Evolutionary conservation across 257 asterid genomes (phyloP).

Genomic region (Vinca minor): DNA sequence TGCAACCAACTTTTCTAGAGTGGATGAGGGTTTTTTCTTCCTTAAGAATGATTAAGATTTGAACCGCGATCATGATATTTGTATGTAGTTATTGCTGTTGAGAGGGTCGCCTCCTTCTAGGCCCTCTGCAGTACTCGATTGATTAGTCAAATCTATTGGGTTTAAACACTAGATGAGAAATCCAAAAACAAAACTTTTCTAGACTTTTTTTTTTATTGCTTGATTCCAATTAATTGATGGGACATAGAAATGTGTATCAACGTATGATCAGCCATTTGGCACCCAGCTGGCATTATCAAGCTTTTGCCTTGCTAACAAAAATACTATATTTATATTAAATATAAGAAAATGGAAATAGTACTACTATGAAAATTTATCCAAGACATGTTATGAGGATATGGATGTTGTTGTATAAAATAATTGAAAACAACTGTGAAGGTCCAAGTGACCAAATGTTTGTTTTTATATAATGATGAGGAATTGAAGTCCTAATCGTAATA

Average conservation of each 20-base stretch:
- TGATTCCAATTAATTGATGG: neutral
- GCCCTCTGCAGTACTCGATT: too few relatives aligned
- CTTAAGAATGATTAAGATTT: too few relatives aligned
- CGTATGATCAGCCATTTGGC: neutral
- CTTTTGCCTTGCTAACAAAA: neutral
- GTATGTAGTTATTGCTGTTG: too few relatives aligned
- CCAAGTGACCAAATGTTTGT: neutral
- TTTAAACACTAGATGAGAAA: too few relatives aligned
- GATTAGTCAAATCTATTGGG: too few relatives aligned
- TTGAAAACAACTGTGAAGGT: neutral
- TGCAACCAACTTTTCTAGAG: neutral
- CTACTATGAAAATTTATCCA: neutral
- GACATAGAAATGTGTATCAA: neutral
- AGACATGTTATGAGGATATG: neutral
- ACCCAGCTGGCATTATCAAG: constrained; percentile 7
- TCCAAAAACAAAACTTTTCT: too few relatives aligned
- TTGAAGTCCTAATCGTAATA: neutral
- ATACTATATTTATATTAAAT: neutral
- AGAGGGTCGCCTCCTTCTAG: too few relatives aligned
- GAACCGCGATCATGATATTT: too few relatives aligned
- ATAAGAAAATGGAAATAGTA: too few relatives aligned
- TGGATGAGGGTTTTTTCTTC: too few relatives aligned
- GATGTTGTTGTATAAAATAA: neutral
- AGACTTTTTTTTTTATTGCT: too few relatives aligned
- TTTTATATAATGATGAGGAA: too few relatives aligned